Evolutionary conservation across 164 flowering plant genomes (phyloP).

Genomic region (Buxus sempervirens): DNA sequence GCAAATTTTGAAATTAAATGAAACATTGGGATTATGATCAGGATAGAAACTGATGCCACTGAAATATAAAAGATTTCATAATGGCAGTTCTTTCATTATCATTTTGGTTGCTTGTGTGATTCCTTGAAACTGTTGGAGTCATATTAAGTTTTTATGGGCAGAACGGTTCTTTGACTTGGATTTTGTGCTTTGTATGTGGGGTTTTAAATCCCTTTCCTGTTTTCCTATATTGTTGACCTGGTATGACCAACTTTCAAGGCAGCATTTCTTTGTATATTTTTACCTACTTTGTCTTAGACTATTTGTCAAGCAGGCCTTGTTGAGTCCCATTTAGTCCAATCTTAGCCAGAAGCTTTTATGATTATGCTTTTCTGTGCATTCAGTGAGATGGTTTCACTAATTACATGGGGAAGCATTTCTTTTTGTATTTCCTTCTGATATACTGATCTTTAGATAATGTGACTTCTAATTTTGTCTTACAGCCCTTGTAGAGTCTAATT

Average conservation of each 20-base stretch:
- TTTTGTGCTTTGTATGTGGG: neutral
- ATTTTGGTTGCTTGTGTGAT: neutral
- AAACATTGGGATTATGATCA: neutral
- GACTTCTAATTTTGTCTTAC: neutral
- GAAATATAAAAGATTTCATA: neutral
- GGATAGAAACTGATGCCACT: neutral
- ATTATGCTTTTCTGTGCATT: slow-evolving; percentile 3
- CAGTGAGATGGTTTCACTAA: neutral
- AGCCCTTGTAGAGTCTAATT: neutral
- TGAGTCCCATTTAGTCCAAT: neutral
- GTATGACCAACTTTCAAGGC: neutral
- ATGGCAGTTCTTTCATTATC: neutral
- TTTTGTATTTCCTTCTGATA: neutral
- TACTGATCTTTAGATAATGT: neutral
- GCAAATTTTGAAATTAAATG: neutral
- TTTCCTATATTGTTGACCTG: neutral
- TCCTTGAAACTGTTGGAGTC: neutral
- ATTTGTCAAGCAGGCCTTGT: neutral
- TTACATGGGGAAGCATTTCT: neutral
- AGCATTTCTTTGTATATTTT: neutral
- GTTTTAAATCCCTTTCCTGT: neutral
- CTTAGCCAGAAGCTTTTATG: neutral
- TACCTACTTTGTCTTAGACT: neutral
- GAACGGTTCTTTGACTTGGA: neutral
- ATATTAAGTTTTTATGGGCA: neutral